Evolutionary conservation across 257 asterid species (phyloP), one percentile per base, ranked within the genome.

Genomic region (Nicotiana benthamiana): DNA sequence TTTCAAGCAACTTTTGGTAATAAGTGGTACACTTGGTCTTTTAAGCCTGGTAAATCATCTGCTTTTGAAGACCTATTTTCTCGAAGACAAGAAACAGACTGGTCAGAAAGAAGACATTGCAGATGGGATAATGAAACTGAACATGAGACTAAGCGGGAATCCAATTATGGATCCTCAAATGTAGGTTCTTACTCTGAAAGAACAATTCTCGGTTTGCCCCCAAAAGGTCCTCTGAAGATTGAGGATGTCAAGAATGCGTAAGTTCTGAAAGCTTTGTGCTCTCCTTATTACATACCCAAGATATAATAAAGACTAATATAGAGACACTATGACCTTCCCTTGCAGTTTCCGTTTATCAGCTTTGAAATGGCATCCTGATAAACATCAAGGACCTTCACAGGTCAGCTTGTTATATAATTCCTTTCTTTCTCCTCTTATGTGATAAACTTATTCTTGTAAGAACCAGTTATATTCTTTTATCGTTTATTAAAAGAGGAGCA

Each of bases 361-460:
- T 83, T 80, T 94, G 84, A 94, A 89, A 85, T 94, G 98, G 98
- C 98, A 94, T 86, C 98, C 98, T 27, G 98, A 94, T 84, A 91
- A 88, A 85, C 94, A 94, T 87, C 98, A 90, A 86, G 92, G 93
- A 59, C 86, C 93, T 83, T 82, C 97, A 82, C 93, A 88, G 93
- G 98, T 92, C 53, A 83, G 89, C 75, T 83, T 36, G 15, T 74
- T 77, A 40, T 46, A 57, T 30, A 59, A 75, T 68, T 68, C 61
- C 6, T 40, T 34, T 43, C 18, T 18, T 51, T 52, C 34, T 30
- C 17, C 8, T 22, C n/a, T 2, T 51, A 67, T 34, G 54, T 5
- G 56, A 68, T 68, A 5, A 68, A 68, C 77, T 68, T 68, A 12
- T 68, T n/a, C 30, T 68, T 40, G 34, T 20, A 68, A n/a, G 11